These are phyloP conservation scores for Daldinia decipiens DNA, from an alignment of 495 filamentous ascomycete species.

Conservation along the genomic window DNA sequence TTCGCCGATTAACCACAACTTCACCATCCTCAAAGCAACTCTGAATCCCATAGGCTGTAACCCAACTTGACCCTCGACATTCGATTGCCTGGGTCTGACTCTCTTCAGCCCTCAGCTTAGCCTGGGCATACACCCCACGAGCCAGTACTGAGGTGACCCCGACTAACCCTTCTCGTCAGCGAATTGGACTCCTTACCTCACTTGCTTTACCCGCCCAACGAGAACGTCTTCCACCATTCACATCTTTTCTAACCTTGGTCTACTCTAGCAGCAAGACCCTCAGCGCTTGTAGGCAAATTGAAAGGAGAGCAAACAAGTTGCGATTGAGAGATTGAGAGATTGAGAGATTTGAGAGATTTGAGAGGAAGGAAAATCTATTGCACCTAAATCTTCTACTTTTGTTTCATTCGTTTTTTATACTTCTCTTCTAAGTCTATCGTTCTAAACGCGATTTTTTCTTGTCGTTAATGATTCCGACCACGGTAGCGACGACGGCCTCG, in stretches of 20 bases:
- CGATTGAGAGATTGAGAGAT: slow-evolving; percentile 11
- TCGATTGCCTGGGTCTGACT: slow-evolving; percentile 10
- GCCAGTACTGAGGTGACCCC: slow-evolving; percentile 18
- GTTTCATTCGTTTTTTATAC: slow-evolving; percentile 25
- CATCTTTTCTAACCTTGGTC: slow-evolving; percentile 32
- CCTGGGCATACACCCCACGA: slow-evolving; percentile 16
- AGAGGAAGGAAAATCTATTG: slow-evolving; percentile 8
- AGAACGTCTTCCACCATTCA: slow-evolving; percentile 42
- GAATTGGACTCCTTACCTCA: slow-evolving; percentile 45
- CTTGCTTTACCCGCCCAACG: slow-evolving; percentile 41
- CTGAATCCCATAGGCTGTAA: slow-evolving; percentile 43
- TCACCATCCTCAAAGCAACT: slow-evolving; percentile 24
- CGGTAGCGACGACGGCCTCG: slow-evolving; percentile 32
- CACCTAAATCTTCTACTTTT: slow-evolving; percentile 24
- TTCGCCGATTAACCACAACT: slow-evolving; percentile 31
- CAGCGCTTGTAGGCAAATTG: slow-evolving; percentile 36
- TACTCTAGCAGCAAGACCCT: slow-evolving; percentile 24
- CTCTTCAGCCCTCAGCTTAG: slow-evolving; percentile 40
- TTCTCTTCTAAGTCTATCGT: slow-evolving; percentile 23
- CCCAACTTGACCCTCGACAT: slow-evolving; percentile 22
- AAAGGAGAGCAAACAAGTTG: slow-evolving; percentile 18
- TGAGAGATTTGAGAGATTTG: background rate
- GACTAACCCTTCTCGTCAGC: slow-evolving; percentile 43
- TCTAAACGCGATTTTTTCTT: slow-evolving; percentile 16
- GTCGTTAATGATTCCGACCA: slow-evolving; percentile 30